These are phyloP conservation scores for Stachybotrys elegans DNA, from an alignment of 2,329 filamentous ascomycete species.

Conservation along the genomic window DNA sequence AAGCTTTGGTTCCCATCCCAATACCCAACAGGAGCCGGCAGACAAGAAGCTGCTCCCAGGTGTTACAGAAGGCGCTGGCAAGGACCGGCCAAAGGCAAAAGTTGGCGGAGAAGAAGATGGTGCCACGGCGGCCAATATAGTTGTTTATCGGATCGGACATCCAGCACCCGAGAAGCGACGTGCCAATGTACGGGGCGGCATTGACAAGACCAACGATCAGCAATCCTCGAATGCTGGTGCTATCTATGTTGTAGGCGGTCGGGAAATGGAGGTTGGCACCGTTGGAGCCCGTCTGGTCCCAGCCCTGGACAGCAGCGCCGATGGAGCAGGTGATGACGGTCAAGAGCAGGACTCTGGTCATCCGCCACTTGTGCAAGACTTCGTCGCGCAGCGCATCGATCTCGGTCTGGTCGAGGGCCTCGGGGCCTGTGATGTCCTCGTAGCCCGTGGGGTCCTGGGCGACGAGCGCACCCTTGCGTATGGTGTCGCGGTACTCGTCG, in stretches of 20 bases:
- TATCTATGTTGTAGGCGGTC: conserved; percentile 39
- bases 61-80: conserved; percentile 65
- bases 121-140: conserved; percentile 37
- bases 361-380: conserved; percentile 61
- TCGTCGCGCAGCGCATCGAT: conserved; percentile 57
- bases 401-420: conserved; percentile 55
- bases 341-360: conserved; percentile 57
- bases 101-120: conserved; percentile 69
- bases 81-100: conserved; percentile 67
- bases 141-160: conserved; percentile 58
- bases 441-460: conserved; percentile 63
- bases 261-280: conserved; percentile 61
- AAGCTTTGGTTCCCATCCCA: conserved; percentile 70
- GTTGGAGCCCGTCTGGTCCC: conserved; percentile 62
- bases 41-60: conserved; percentile 66
- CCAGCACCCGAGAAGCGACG: conserved; percentile 54
- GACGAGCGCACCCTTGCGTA: conserved; percentile 67
- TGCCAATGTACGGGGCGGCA: conserved; percentile 46
- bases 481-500: conserved; percentile 49
- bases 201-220: conserved; percentile 65
- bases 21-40: conserved; percentile 71
- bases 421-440: conserved; percentile 52
- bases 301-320: conserved; percentile 65
- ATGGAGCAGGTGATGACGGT: conserved; percentile 66
- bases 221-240: conserved; percentile 28